Base-by-base conservation (phyloP, 768 basidiomycete genomes). In the Dentipellis fragilis region DNA sequence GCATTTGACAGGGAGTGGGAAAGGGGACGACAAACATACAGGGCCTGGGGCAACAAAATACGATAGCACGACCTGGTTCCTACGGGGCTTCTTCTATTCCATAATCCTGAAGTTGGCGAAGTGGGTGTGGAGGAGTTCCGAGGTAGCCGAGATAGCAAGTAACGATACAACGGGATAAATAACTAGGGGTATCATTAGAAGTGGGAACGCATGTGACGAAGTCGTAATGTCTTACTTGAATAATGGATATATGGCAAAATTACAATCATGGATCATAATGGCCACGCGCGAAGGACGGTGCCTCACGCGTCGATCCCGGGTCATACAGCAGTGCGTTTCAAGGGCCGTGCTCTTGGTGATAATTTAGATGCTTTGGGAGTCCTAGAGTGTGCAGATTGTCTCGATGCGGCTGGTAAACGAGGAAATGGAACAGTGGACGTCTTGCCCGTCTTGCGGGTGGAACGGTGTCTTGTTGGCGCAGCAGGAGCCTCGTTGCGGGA, bases 321-420 rank as follows among this genome's bases (percentile, higher is more conserved):
- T 17, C 49, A 56, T 38, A 38, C 35, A 16, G 49, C 39, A 16
- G 17, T 55, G 48, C 56, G 62, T 17, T 55, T 58, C 58, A 62
- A 21, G 35, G 62, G 56, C 40, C 54, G 59, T 34, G 52, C 51
- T 16, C 60, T 60, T 5, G 63, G 59, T 0, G 64, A 63, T 42
- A 49, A 29, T 38, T 59, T 52, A 11, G 55, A 36, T 4, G 60
- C 46, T 36, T 51, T 51, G 10, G 52, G 48, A 51, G 23, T 54
- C 16, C 45, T 35, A 35, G 60, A 49, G 35, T 60, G 58, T n/a
- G 54, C 47, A 12, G 58, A 50, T n/a, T 59, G 60, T 9, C 60
- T 58, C n/a, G 60, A 54, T 22, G 36, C 19, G 2, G 58, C 34
- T 10, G 56, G 34, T 4, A 49, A 45, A 6, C 52, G 49, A 37